Conservation (phyloP, 768 basidiomycete genomes). For the Leccinum uliginosum region DNA sequence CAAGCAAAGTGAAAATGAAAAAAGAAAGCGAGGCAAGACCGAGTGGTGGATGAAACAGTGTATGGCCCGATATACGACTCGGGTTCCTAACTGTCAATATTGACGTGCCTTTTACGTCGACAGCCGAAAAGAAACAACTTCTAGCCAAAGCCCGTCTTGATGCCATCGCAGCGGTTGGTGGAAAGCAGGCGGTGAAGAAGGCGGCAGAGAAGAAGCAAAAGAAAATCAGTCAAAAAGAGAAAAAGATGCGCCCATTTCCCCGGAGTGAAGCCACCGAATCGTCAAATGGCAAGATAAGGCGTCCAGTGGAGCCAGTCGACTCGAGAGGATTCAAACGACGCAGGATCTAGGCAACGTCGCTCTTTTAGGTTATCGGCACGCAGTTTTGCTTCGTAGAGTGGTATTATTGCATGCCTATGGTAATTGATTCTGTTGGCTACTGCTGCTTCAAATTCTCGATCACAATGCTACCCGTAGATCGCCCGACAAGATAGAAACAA, state of each 20-base stretch:
- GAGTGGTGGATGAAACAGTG: constrained; percentile 84
- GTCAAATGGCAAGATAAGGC: constrained; percentile 13
- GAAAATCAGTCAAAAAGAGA: constrained; percentile 86
- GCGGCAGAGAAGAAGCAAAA: constrained; percentile 86
- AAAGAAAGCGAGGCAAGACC: constrained; percentile 71
- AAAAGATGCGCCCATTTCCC: constrained; percentile 71
- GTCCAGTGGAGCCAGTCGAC: constrained; percentile 11
- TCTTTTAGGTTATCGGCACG: background rate
- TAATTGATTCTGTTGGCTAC: constrained; percentile 27
- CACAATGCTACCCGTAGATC: constrained; percentile 18
- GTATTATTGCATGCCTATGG: constrained; percentile 28
- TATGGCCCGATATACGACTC: constrained; percentile 33
- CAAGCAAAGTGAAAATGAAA: constrained; percentile 49
- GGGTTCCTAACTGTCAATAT: background rate
- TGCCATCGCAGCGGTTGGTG: constrained; percentile 70
- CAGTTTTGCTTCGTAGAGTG: background rate
- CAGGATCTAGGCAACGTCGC: constrained; percentile 4
- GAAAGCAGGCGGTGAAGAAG: constrained; percentile 78
- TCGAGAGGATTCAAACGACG: constrained; percentile 20
- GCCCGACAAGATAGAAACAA: constrained; percentile 25
- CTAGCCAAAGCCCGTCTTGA: constrained; percentile 75
- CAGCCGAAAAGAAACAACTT: constrained; percentile 77
- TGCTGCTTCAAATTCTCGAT: constrained; percentile 25
- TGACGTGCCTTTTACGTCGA: constrained; percentile 1
- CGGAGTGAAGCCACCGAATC: constrained; percentile 15